These are phyloP conservation scores for Diaporthe sp. DNA, from an alignment of 2,329 filamentous ascomycete genomes.

Conservation along the genomic window DNA sequence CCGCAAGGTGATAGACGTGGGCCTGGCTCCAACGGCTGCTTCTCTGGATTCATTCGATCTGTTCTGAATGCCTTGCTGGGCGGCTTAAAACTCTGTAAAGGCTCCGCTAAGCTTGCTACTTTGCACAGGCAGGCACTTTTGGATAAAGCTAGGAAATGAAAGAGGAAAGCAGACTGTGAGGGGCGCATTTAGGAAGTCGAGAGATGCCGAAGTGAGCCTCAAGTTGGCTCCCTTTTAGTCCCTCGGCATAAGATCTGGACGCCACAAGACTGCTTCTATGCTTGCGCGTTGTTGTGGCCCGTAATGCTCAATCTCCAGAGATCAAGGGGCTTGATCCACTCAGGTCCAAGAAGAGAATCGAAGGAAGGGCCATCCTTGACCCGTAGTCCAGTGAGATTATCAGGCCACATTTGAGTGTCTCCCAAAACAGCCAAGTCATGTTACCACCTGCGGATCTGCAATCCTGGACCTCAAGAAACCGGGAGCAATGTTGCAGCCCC, in stretches of 20 bases:
- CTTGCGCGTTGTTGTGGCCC: background rate
- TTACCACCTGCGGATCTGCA: background rate
- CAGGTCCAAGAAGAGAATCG: background rate
- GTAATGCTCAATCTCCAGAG: background rate
- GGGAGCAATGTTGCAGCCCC: background rate
- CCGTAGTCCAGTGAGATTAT: background rate
- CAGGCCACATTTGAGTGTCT: background rate
- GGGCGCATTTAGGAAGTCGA: background rate
- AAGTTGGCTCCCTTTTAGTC: background rate
- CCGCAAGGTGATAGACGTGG: conserved; percentile 10
- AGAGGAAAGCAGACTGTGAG: background rate
- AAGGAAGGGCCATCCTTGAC: conserved; percentile 11
- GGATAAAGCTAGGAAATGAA: background rate
- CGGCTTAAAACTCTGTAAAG: no score
- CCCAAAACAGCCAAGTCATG: conserved; percentile 12
- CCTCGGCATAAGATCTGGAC: background rate
- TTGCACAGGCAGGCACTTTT: no score
- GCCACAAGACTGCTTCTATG: background rate
- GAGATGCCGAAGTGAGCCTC: background rate
- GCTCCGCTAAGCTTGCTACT: background rate
- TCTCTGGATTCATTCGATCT: background rate
- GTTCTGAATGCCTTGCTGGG: background rate
- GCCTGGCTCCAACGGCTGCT: background rate
- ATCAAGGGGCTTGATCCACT: conserved; percentile 27
- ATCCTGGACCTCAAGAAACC: background rate